Conservation (phyloP, 1,284 basidiomycete species). For the Ganoderma multipileum region DNA sequence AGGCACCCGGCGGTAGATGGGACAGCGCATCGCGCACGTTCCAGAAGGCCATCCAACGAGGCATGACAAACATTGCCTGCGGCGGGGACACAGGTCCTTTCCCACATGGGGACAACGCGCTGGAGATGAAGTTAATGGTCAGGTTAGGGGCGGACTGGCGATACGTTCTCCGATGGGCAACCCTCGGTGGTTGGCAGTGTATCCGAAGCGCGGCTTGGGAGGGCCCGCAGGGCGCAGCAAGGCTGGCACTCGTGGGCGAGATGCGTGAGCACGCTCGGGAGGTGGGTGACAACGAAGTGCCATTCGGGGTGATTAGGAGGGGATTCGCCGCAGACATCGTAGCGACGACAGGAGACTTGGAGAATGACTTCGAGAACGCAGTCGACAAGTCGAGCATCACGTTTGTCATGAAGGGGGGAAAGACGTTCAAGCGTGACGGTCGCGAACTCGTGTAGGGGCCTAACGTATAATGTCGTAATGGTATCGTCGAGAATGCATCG, state of each 20-base stretch:
- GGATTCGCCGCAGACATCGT: slow-evolving; percentile 70
- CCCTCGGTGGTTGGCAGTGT: slow-evolving; percentile 65
- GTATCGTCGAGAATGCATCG: background rate
- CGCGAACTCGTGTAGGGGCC: slow-evolving; percentile 29
- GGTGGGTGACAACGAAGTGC: slow-evolving; percentile 59
- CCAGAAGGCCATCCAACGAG: slow-evolving; percentile 48
- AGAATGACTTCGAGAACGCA: slow-evolving; percentile 55
- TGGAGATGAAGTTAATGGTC: slow-evolving; percentile 69
- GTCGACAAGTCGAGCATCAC: slow-evolving; percentile 50
- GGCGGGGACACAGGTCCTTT: slow-evolving; percentile 73
- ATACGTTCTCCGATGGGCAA: slow-evolving; percentile 64
- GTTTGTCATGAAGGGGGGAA: slow-evolving; percentile 68
- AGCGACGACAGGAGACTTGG: slow-evolving; percentile 53
- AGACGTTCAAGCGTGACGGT: slow-evolving; percentile 55
- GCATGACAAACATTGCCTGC: slow-evolving; percentile 58
- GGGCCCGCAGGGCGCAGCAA: slow-evolving; percentile 43
- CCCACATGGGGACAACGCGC: slow-evolving; percentile 64
- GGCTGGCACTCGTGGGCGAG: slow-evolving; percentile 42
- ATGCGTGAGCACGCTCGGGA: slow-evolving; percentile 36
- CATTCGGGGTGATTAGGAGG: slow-evolving; percentile 58
- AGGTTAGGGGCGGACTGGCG: slow-evolving; percentile 59
- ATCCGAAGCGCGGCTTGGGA: slow-evolving; percentile 61
- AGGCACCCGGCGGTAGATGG: slow-evolving; percentile 45
- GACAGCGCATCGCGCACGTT: slow-evolving; percentile 49
- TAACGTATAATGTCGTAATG: background rate